Conservation (phyloP, 75 land plant genomes). For the Picea glauca region DNA sequence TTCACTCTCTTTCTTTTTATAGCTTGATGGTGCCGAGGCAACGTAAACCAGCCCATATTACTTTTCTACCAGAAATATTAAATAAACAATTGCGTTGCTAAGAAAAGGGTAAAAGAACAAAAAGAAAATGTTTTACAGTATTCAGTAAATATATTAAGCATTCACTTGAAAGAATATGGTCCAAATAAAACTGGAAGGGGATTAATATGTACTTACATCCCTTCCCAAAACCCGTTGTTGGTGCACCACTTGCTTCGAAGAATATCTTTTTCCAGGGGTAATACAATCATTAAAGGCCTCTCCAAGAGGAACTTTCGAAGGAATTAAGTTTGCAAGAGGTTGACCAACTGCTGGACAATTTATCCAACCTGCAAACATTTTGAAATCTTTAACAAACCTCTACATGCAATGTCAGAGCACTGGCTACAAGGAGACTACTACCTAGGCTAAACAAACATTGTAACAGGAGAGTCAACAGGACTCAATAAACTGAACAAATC, state of each 20-base stretch:
- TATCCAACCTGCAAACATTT: constrained; percentile 64
- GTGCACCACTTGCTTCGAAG: constrained; percentile 63
- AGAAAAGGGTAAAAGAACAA: not conserved
- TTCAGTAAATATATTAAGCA: not conserved
- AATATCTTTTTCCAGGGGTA: constrained; percentile 78
- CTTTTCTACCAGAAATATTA: not conserved
- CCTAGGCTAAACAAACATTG: not conserved
- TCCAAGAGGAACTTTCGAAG: constrained; percentile 94
- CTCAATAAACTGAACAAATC: not conserved
- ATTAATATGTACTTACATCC: constrained; percentile 25
- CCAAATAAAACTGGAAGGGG: not conserved
- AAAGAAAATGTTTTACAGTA: too few species aligned
- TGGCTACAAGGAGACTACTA: not conserved
- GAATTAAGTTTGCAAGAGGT: constrained; percentile 59
- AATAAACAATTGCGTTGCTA: not conserved
- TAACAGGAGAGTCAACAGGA: not conserved
- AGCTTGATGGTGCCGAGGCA: not conserved
- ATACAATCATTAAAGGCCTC: constrained; percentile 66
- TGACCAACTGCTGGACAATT: constrained; percentile 83
- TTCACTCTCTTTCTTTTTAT: too few species aligned
- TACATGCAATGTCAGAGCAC: not conserved
- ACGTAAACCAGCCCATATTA: not conserved
- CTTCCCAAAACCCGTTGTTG: constrained; percentile 55
- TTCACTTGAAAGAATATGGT: not conserved
- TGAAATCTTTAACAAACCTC: not conserved